Percentiles rank a stretch among this genome's conserved stretches.
phyloP scores from a whole-genome alignment of 2,329 filamentous ascomycete genomes.

The Mollisia scopiformis region DNA sequence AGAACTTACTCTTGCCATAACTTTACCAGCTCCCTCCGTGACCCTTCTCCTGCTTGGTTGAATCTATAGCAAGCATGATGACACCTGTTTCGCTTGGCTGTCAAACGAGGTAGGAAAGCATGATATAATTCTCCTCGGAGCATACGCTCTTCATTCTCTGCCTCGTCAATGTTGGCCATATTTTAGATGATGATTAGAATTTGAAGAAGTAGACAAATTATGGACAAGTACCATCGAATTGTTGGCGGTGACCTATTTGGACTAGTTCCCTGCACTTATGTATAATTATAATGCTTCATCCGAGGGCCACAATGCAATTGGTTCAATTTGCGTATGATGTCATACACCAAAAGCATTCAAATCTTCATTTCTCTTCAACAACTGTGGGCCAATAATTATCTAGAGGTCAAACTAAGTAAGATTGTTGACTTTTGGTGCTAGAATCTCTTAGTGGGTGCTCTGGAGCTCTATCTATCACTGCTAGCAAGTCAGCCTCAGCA shows the following conservation, averaged over 20 bases:
- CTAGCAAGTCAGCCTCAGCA: too few relatives aligned
- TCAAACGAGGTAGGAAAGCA: slow-evolving; percentile 71
- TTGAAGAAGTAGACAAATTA: background rate
- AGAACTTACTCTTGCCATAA: slow-evolving; percentile 70
- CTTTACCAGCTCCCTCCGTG: slow-evolving; percentile 64
- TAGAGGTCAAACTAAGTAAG: too few relatives aligned
- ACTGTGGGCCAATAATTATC: too few relatives aligned
- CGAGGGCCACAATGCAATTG: too few relatives aligned
- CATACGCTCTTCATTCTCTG: slow-evolving; percentile 60
- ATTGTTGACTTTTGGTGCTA: too few relatives aligned
- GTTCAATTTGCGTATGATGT: too few relatives aligned
- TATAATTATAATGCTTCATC: too few relatives aligned
- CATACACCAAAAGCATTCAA: too few relatives aligned
- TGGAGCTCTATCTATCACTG: too few relatives aligned
- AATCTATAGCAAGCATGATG: slow-evolving; percentile 62
- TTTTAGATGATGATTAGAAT: background rate
- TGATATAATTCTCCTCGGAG: slow-evolving; percentile 71
- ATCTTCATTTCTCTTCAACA: too few relatives aligned
- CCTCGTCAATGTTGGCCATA: slow-evolving; percentile 40
- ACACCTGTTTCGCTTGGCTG: slow-evolving; percentile 65
- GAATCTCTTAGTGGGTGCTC: too few relatives aligned
- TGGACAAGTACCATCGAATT: background rate
- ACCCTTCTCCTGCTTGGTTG: slow-evolving; percentile 63
- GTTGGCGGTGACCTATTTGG: background rate
- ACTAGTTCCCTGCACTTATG: background rate